Base-by-base conservation (phyloP, 192 early-diverging fungal genomes). In the Coemansia reversa region DNA sequence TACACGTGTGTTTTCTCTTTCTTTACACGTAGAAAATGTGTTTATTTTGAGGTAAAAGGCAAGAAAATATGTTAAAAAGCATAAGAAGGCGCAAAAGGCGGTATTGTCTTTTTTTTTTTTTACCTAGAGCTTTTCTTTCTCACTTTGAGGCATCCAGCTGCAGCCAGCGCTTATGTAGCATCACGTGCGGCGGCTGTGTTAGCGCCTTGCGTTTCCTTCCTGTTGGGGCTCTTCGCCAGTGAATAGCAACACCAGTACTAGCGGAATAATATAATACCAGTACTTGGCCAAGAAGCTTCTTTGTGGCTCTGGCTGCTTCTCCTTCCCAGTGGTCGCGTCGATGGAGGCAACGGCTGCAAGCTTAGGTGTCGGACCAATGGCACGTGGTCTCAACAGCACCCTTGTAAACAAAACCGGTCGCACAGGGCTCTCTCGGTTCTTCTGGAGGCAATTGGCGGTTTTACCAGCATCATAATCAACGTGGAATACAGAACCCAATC, bases 211-310 rank as follows among this genome's bases (percentile, higher is more conserved):
- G 65, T 70, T 67, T 20, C 70, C 76, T 58, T 79, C 76, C n/a
- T 69, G 62, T 55, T 80, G 77, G 0, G 68, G 69, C 47, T 72
- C 72, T 27, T 80, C 82, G 54, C 76, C 78, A 28, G 63, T 39
- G 11, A 85, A 47, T 53, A 83, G 18, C 22, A 83, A 57, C 35
- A 86, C 22, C 8, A 86, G 50, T n/a, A 78, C 58, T 3, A 86
- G 27, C 9, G 84, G 84, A 7, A 86, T 62, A 29, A 84, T 65
- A 63, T 82, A 80, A 69, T 84, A 83, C 84, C 84, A 86, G 73
- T 86, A 86, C 72, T 86, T 86, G 54, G 69, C 75, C 20, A 86
- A 50, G 67, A 86, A 86, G 62, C 79, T 82, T 70, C 78, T 80
- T 55, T 73, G 66, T 29, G 69, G 70, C 65, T 80, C 82, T 2